Base-by-base conservation (phyloP, 108 stramenopile genomes). In the Pseudonitzschia pungens region DNA sequence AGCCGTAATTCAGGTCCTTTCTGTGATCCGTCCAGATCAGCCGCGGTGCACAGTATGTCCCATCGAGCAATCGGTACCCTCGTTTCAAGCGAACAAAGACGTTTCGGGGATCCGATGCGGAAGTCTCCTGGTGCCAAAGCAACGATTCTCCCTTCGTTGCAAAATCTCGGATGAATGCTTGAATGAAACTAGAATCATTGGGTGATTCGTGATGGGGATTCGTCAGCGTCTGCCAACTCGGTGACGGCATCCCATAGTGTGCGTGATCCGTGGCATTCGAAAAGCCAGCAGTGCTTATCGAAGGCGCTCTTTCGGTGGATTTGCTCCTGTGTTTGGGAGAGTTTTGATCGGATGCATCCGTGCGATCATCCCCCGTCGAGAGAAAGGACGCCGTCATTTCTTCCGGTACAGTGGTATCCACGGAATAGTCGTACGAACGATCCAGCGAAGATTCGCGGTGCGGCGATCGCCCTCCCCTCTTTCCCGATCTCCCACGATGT, bases 11-110 rank as follows among this genome's bases (percentile, higher is more conserved):
- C 36, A 74, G 73, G 11, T n/a, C 66, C 12, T 70, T 68, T 9
- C 63, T 48, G 16, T 67, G 81, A n/a, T 66, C 64, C 33, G 45
- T 55, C 79, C 81, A 80, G 20, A 77, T 78, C 32, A 86, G 51
- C 11, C 68, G 63, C 16, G 85, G 85, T 18, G 68, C 76, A 24
- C 71, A 79, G 60, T 71, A 78, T 24, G 42, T 73, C 9, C 77
- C 81, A 48, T 63, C 36, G 26, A 52, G 15, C 5, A 33, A 20
- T 22, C 59, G 63, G 52, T 42, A 72, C 14, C 80, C 80, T 31
- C 22, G 32, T 60, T 76, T 42, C 33, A 81, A 26, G 14, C 58
- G 52, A 16, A 76, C 16, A 9, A 43, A 21, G 16, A 80, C 63
- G 10, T 53, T 43, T 15, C 41, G 26, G 43, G 72, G 63, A 20